Base-by-base conservation (phyloP, 1,284 basidiomycete species). In the Trametes sp. region DNA sequence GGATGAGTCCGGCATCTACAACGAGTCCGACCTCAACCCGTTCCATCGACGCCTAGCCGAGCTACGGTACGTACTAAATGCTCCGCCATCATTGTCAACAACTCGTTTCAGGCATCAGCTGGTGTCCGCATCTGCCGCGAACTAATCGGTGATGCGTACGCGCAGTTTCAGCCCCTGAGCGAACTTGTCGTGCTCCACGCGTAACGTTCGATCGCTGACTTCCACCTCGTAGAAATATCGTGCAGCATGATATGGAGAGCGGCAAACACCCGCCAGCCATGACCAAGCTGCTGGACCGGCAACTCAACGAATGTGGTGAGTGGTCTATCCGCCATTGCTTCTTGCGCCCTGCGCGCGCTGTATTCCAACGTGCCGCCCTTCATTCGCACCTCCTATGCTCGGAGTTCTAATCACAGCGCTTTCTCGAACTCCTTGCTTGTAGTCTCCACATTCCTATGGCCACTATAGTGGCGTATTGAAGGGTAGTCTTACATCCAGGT, bases 1-100 rank as follows among this genome's bases (percentile, higher is more conserved):
- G 90, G 92, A 95, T 76, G 96, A 98, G 76, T 95, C 93, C 0
- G 92, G 92, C 8, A 88, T 95, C 41, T 98, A 97, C 78, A 98
- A 94, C 66, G 94, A 96, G 74, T 81, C 88, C 31, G 94, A 97
- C 78, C 87, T 98, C 45, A 83, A 84, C 26, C 94, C 96, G 2
- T 98, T 97, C 78, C 86, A 90, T 62, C 85, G 85, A 66, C 87
- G 96, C 61, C 78, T 98, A 59, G 80, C 83, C 19, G 91, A 95
- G 69, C 82, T 98, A 45, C 88, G 92, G 74, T 75, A 65, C 68
- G 73, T 74, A 54, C 49, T 21, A 21, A 16, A n/a, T 19, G 4
- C 19, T 19, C 48, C n/a, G n/a, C 24, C 48, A 49, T 46, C 31
- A 54, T 21, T 33, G 21, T 50, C 60, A 45, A 38, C n/a, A 21